These are phyloP conservation scores for Cyclotella cryptica DNA, from an alignment of 108 stramenopile genomes.

Conservation along the genomic window DNA sequence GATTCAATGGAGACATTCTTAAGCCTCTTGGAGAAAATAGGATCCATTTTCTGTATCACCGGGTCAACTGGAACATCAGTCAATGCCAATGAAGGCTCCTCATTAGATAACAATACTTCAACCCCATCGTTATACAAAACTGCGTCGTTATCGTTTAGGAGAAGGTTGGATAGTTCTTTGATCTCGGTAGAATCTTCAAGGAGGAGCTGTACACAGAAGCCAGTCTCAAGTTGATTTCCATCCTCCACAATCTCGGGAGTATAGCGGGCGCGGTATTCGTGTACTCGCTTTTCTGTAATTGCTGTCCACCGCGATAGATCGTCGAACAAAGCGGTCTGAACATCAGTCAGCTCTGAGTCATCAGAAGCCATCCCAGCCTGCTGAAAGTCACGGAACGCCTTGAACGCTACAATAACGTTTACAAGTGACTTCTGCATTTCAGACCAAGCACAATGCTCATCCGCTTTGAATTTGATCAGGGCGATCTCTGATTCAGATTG, in stretches of 20 bases:
- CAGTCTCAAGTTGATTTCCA: constrained; percentile 4
- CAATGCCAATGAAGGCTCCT: constrained; percentile 5
- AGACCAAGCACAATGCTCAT: constrained; percentile 57
- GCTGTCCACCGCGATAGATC: constrained; percentile 33
- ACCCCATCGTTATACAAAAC: background rate
- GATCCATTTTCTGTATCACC: constrained; percentile 67
- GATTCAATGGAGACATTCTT: constrained; percentile 66
- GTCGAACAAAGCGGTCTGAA: background rate
- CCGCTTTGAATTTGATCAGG: constrained; percentile 50
- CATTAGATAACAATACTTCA: background rate
- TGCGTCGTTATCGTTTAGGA: constrained; percentile 29
- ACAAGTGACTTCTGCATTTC: constrained; percentile 50
- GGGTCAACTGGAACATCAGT: constrained; percentile 62
- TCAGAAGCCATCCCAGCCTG: background rate
- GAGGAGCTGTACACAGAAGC: constrained; percentile 36
- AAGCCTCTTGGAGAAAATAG: constrained; percentile 63
- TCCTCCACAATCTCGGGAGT: too few species aligned
- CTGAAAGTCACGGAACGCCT: constrained; percentile 36
- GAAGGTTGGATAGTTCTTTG: constrained; percentile 30
- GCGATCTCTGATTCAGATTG: constrained; percentile 51
- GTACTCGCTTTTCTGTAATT: constrained; percentile 26
- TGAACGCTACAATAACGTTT: constrained; percentile 29
- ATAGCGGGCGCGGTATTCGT: too few species aligned
- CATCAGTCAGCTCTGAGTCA: background rate
- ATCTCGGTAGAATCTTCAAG: constrained; percentile 36